Evolutionary conservation across 495 filamentous ascomycete species (phyloP).

Genomic region (Patellaria atrata): DNA sequence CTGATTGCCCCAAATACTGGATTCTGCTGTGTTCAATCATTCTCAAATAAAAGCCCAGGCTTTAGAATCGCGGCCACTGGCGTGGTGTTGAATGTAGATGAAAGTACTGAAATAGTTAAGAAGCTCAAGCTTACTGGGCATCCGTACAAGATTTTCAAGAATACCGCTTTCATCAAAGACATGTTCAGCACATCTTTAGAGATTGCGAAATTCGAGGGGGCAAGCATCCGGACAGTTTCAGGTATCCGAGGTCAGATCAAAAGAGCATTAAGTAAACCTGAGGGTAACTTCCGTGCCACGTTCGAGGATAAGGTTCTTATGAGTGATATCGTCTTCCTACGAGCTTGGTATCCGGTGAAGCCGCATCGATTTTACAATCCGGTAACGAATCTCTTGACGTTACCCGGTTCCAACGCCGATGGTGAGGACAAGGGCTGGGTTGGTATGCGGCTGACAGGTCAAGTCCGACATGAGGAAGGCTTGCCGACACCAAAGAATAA

Average conservation of each 20-base stretch:
- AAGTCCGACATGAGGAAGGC: constrained; percentile 64
- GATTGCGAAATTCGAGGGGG: constrained; percentile 96
- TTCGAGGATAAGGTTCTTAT: constrained; percentile 98
- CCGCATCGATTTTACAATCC: constrained; percentile 94
- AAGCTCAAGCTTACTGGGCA: constrained; percentile 90
- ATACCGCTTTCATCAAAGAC: constrained; percentile 96
- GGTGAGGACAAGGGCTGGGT: constrained; percentile 45
- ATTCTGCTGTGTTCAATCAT: constrained; percentile 84
- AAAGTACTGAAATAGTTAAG: constrained; percentile 92
- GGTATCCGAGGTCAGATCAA: constrained; percentile 96
- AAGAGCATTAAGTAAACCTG: constrained; percentile 74
- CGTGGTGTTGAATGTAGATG: constrained; percentile 82
- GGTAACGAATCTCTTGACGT: constrained; percentile 71
- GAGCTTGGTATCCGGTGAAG: constrained; percentile 92
- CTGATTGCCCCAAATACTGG: constrained; percentile 90
- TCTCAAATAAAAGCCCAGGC: constrained; percentile 73
- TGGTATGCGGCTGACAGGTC: constrained; percentile 86
- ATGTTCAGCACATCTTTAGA: constrained; percentile 91
- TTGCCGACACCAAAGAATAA: constrained; percentile 62
- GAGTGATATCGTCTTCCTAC: constrained; percentile 87
- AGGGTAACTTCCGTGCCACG: constrained; percentile 87
- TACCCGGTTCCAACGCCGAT: constrained; percentile 25
- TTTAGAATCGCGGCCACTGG: constrained; percentile 93
- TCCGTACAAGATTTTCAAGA: constrained; percentile 97
- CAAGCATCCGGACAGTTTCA: constrained; percentile 86